Base-by-base conservation (phyloP, 768 basidiomycete genomes). In the Termitomyces bulborhizus region DNA sequence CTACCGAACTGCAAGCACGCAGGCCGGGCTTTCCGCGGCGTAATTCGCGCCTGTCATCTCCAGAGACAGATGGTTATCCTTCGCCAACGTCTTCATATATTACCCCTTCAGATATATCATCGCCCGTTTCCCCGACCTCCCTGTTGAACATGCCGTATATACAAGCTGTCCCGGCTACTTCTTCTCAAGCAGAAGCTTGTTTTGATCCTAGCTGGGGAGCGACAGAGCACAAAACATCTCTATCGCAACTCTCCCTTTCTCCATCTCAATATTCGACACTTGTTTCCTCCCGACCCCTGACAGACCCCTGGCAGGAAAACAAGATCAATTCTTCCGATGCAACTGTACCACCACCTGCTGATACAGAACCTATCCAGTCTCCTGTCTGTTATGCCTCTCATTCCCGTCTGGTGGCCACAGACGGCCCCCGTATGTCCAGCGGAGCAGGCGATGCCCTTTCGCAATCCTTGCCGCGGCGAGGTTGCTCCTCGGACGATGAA, bases 1-100 rank as follows among this genome's bases (percentile, higher is more conserved):
- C 71, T 32, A 68, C 67, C 43, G 68, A 74, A 57, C 50, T 60
- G 54, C 66, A 69, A 54, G 50, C 67, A 36, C 66, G 68, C 53
- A 69, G 65, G 46, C 66, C 62, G 56, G 60, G 59, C 34, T 62
- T 69, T 64, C 61, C 68, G 32, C 65, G 67, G 45, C 65, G 69
- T 50, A 66, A 67, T 15, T 70, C 73, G 49, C 67, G 67, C 24
- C 34, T 73, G 48, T 72, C 73, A 13, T 72, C 74, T 32, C 72
- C 74, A 39, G 71, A 76, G 52, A 63, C 61, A 47, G 73, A 73
- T 34, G 44, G 43, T 40, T 46, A 62, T 36, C 54, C 63, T 39
- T 62, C 64, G 3, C 55, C 65, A 24, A 39, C 54, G 31, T 27
- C 62, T 40, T 61, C 62, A 36, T 61, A 54, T n/a, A 51, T 44